Base-by-base conservation (phyloP, 305 asterid species). In the Solanum hybrid region DNA sequence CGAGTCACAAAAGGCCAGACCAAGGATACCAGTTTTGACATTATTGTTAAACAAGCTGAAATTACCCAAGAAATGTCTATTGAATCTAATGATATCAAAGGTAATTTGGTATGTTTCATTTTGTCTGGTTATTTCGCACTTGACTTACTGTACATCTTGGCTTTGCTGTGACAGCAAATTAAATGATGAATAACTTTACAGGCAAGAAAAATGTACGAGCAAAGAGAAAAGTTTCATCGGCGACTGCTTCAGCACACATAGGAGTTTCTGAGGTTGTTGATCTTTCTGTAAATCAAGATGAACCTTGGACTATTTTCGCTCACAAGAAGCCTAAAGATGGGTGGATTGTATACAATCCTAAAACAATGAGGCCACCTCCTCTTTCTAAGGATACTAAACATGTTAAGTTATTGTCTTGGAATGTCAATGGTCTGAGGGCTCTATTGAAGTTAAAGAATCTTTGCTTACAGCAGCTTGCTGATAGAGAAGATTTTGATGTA, bases 351-450 rank as follows among this genome's bases (percentile, higher is more conserved):
- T 97, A 96, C 93, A 94, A 94, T 93, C 99, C 99, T n/a, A 94
- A 94, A 94, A 94, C 93, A 84, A 94, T 97, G 99, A 97, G 99
- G 94, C 96, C 96, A 31, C 93, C 97, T 87, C 94, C 97, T 73
- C 93, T 94, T 87, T 88, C 88, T 66, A 91, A 91, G 73, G 94
- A 93, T 91, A 88, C 91, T 29, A 91, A 95, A 26, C 94, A 93
- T 91, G 86, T 96, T 78, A 97, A 97, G 94, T 75, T 97, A 88
- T 91, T 97, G 93, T 96, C 99, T 60, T 97, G 99, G 99, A 97
- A 97, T 89, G 99, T 96, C 88, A 97, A 97, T 90, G 99, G 99
- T 31, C 91, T 96, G 90, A 95, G 99, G 91, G 98, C 99, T 85
- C 91, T 96, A 81, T 89, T 97, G 91, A 97, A 96, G 93, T 89